Conservation (phyloP, 306 rosid species). For the Canavalia gladiata region DNA sequence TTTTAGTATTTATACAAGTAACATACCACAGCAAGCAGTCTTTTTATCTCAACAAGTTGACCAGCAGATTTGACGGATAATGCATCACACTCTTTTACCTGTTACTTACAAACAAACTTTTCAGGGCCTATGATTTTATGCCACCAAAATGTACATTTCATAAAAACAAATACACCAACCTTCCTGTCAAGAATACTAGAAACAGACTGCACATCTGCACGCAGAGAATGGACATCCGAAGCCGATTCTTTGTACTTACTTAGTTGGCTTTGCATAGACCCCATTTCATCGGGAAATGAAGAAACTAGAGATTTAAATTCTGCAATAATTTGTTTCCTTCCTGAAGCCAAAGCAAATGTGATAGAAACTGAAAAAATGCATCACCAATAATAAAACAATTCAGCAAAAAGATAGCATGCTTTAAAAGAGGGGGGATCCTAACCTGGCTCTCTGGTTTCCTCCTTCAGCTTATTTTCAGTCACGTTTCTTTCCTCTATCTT, state of each 20-base stretch:
- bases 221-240: slow-evolving; percentile 84
- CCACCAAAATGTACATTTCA: slow-evolving; percentile 31
- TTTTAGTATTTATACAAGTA: slow-evolving; percentile 12
- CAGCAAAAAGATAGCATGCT: slow-evolving; percentile 20
- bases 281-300: slow-evolving; percentile 96
- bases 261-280: slow-evolving; percentile 83
- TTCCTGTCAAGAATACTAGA: slow-evolving; percentile 80
- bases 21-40: slow-evolving; percentile 77
- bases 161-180: slow-evolving; percentile 61
- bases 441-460: slow-evolving; percentile 89
- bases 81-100: slow-evolving; percentile 81
- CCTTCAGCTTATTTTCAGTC: slow-evolving; percentile 76
- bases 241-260: slow-evolving; percentile 88
- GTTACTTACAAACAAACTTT: slow-evolving; percentile 29
- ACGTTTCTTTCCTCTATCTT: slow-evolving; percentile 65
- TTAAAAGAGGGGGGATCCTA: slow-evolving; percentile 19
- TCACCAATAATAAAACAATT: slow-evolving; percentile 41
- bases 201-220: slow-evolving; percentile 85
- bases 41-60: slow-evolving; percentile 72
- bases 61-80: slow-evolving; percentile 65
- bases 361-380: background rate
- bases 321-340: slow-evolving; percentile 85
- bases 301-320: slow-evolving; percentile 88
- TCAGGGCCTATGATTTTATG: slow-evolving; percentile 44
- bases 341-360: slow-evolving; percentile 58